Base-by-base conservation (phyloP, 257 asterid species). In the Solanum lignicaule region DNA sequence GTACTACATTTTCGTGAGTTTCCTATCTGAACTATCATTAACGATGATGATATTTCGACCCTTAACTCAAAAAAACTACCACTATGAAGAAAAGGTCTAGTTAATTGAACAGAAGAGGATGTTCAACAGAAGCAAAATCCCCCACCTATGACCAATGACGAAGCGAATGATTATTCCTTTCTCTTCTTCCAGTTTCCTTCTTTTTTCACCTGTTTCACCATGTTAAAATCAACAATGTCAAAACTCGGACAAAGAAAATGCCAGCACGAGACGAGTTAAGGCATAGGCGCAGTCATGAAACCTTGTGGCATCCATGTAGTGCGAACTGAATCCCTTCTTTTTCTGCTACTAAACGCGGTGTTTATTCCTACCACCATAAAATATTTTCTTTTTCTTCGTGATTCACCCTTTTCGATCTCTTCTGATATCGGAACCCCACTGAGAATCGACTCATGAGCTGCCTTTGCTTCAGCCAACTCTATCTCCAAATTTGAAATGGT, bases 301-400 rank as follows among this genome's bases (percentile, higher is more conserved):
- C 99, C 98, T 96, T 94, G 96, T 36, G 98, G 98, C 98, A 95
- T 94, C 99, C 99, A 96, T 8, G 98, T 96, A 43, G 95, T 93
- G 16, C 98, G 99, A 87, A 96, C 92, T 6, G 99, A 95, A 87
- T 96, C 99, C 88, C 99, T 92, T 89, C 98, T 90, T 90, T 94
- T 95, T 11, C 99, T 88, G 93, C 99, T 96, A 91, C 99, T 96
- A 88, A 96, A 96, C 4, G 98, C 99, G 7, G 99, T 96, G 72
- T 96, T 96, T 31, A 96, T 87, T 52, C 99, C 98, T 71, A 96
- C 85, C 46, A 96, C 98, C 98, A 95, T 91, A 69, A 96, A 92
- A 85, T 94, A 92, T 55, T 96, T 96, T 82, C 94, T 91, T 88
- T 58, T 92, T 29, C 66, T 71, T 9, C 87, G 52, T 3, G 93